Evolutionary conservation across 495 filamentous ascomycete species (phyloP), one percentile per base, ranked within the genome.

Genomic region (Neurospora pannonica): DNA sequence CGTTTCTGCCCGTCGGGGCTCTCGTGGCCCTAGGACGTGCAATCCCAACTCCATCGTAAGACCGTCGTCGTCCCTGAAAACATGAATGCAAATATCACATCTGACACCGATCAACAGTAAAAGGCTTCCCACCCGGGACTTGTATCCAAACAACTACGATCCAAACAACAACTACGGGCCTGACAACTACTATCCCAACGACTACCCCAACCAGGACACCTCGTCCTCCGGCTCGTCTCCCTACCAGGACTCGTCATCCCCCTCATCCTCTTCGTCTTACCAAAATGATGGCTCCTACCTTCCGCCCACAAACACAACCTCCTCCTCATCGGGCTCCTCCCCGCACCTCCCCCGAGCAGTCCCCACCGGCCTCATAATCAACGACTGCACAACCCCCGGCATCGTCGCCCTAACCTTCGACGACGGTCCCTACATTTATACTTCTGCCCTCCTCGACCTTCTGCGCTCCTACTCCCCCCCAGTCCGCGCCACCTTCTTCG

Each of bases 401-500:
- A 77, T 75, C 21, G 77, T 84, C 21, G 84, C 84, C 11, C 73
- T 86, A 42, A 86, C 84, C 0, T 86, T 84, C 69, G 84, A 86
- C 71, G 84, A 86, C 48, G 84, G 84, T 7, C 84, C 84, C n/a
- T 85, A 77, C 73, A 42, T 74, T 36, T 83, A 80, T 72, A 84
- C 82, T 21, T 37, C 36, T 1, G 36, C 36, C 36, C 71, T 84
- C 54, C 72, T 84, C 43, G 82, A 84, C 21, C 46, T 75, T 17
- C 71, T 82, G 4, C 78, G 36, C 78, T 67, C 76, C 67, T 60
- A 31, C 43, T 77, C 81, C 37, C 89, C 90, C 78, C 79, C 83
- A 21, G 87, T 86, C 19, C 89, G 88, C 71, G 91, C 89, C 3
- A 93, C 91, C 15, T 93, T 93, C 80, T 93, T 93, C 80, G 81